Percentiles rank a stretch among this genome's conserved stretches.
phyloP scores from a whole-genome alignment of 2,329 filamentous ascomycete species.

The Neospermospora avenae region DNA sequence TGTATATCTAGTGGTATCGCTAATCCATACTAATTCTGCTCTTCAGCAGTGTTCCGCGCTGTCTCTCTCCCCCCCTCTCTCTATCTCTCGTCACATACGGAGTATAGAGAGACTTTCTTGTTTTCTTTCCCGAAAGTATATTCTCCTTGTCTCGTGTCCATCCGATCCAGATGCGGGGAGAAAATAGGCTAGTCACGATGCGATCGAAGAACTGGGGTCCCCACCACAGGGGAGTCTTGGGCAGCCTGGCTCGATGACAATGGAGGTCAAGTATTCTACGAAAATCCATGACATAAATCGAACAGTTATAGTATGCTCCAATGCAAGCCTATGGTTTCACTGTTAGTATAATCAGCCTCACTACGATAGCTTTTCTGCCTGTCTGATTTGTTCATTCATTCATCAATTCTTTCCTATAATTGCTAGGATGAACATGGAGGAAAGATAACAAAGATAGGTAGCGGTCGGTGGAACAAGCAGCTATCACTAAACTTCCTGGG shows the following conservation, averaged over 20 bases:
- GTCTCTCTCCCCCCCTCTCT: not conserved
- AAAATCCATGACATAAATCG: too few species aligned
- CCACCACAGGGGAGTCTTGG: not conserved
- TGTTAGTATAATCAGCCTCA: not conserved
- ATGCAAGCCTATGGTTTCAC: too few species aligned
- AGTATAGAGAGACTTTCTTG: too few species aligned
- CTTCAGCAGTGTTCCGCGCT: not conserved
- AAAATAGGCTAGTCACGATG: not conserved
- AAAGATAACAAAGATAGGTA: constrained; percentile 13
- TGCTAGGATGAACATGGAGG: not conserved
- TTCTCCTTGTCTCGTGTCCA: not conserved
- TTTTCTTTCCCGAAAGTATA: too few species aligned
- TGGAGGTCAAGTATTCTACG: not conserved
- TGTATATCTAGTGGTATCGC: not conserved
- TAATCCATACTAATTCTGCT: not conserved
- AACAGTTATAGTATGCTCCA: too few species aligned
- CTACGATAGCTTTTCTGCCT: not conserved
- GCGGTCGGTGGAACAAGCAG: not conserved
- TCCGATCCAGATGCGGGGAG: constrained; percentile 2
- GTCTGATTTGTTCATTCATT: too few species aligned
- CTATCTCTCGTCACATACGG: not conserved
- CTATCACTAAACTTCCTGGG: not conserved
- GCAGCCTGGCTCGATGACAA: not conserved
- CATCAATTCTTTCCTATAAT: not conserved
- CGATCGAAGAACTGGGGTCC: not conserved